Evolutionary conservation across 495 filamentous ascomycete genomes (phyloP), one percentile per base, ranked within the genome.

Genomic region (Hypoxylon intermedium): DNA sequence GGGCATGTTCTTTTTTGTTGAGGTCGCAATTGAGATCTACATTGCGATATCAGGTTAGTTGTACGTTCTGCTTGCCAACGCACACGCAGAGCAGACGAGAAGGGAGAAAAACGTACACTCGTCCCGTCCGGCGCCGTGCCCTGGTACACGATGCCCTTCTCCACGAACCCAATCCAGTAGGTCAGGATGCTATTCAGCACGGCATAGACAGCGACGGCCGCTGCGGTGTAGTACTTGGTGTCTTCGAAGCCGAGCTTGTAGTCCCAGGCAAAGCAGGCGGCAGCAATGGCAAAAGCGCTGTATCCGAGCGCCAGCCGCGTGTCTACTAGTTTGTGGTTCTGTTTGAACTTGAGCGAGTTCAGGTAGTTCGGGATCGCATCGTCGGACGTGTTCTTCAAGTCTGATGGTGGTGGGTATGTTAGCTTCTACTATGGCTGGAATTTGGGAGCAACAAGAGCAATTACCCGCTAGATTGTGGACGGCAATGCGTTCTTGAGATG

Each of bases 381-480:
- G 79, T 98, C 94, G 68, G 88, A 90, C 15, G 92, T 95, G 72
- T 95, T 96, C 76, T 98, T 98, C 53, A 98, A 88, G 72, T 97
- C 94, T 96, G 67, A 30, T 21, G 33, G 53, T 43, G 30, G 24
- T 40, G 9, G 42, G 12, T 13, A 13, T 15, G 60, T 68, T 59
- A 62, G 65, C 44, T 51, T 57, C 24, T 42, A 52, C 18, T 33
- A 18, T 15, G 4, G 24, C 12, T 9, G 19, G 34, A 3, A 34
- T 26, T 9, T 52, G 11, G 21, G 16, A 6, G 26, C 42, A 33
- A 11, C 53, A 21, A 34, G 31, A 26, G 46, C 37, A 26, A 31
- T 43, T 79, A 85, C 87, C 87, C 41, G 87, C 75, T 40, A 89
- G 75, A 43, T 87, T 89, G 72, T 90, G 82, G 48, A 90, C 85